phyloP scores from a whole-genome alignment of 2,329 filamentous ascomycete genomes.

The Ploettnerulaceae sp. region DNA sequence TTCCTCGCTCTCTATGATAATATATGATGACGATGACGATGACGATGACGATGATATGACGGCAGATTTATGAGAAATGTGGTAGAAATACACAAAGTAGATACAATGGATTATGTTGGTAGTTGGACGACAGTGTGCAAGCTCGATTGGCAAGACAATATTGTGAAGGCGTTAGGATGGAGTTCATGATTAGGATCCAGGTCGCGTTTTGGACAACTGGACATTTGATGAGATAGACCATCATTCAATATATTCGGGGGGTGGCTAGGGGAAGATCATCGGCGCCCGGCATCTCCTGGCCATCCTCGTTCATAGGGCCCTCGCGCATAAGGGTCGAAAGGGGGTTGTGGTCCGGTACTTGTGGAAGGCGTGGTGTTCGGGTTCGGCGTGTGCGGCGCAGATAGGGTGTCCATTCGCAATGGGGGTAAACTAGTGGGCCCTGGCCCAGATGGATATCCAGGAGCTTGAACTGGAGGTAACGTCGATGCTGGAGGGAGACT shows the following conservation, averaged over 20 bases:
- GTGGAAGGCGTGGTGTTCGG: slow-evolving; percentile 19
- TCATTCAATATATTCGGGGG: neutral
- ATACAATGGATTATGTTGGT: slow-evolving; percentile 11
- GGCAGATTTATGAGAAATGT: slow-evolving; percentile 3
- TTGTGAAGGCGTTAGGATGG: neutral
- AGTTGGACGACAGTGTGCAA: neutral
- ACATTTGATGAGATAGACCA: neutral
- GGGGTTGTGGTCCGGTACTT: slow-evolving; percentile 18
- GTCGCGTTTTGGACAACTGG: neutral
- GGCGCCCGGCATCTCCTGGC: slow-evolving; percentile 26
- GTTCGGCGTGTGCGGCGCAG: slow-evolving; percentile 12
- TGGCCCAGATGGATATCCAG: slow-evolving; percentile 21
- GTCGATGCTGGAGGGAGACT: slow-evolving; percentile 28
- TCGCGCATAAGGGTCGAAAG: slow-evolving; percentile 28
- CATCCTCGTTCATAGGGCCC: slow-evolving; percentile 28
- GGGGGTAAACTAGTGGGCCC: slow-evolving; percentile 29
- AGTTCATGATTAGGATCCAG: neutral
- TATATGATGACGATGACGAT: slow-evolving; percentile 7
- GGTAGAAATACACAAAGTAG: slow-evolving; percentile 24
- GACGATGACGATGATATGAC: slow-evolving; percentile 5
- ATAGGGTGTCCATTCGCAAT: slow-evolving; percentile 28
- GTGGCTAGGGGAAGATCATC: slow-evolving; percentile 9
- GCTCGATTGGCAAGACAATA: slow-evolving; percentile 5
- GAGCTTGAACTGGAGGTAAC: slow-evolving; percentile 27
- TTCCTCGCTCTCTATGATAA: slow-evolving; percentile 9